These are phyloP conservation scores for Fraxinus quadrangulata DNA, from an alignment of 257 asterid species.

Conservation along the genomic window DNA sequence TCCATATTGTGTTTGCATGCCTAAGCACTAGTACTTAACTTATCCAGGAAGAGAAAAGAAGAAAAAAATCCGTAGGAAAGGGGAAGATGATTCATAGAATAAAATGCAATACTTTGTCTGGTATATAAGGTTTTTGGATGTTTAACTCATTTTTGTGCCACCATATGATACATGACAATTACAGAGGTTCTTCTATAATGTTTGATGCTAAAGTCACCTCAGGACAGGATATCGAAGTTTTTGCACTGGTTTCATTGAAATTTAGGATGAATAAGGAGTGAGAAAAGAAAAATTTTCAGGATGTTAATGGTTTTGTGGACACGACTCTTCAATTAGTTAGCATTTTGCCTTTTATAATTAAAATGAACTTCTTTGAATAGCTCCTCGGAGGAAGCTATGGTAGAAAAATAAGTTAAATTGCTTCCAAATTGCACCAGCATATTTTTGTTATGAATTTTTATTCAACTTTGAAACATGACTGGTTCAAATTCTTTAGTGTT, in stretches of 20 bases:
- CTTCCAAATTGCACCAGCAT: too few species aligned
- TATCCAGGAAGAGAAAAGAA: neutral
- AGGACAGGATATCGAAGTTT: neutral
- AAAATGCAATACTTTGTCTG: neutral
- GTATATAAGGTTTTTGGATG: constrained; percentile 10
- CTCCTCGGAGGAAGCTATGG: too few species aligned
- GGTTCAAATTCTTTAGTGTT: too few species aligned
- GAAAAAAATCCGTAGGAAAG: constrained; percentile 14
- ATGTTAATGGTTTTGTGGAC: neutral
- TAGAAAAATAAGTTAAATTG: too few species aligned
- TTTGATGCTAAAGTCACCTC: constrained; percentile 10
- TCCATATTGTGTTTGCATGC: neutral
- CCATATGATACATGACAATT: constrained; percentile 5
- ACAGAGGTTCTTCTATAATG: neutral
- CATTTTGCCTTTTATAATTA: too few species aligned
- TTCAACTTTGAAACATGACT: too few species aligned
- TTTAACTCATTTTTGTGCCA: neutral
- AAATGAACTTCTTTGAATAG: too few species aligned
- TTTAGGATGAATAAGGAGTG: neutral
- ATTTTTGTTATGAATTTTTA: too few species aligned
- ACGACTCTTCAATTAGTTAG: neutral
- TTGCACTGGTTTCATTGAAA: neutral
- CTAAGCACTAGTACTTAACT: neutral
- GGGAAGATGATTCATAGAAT: constrained; percentile 14
- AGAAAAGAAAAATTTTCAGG: neutral